These are phyloP conservation scores for Mallotus japonicus DNA, from an alignment of 441 rosid genomes.

Conservation along the genomic window DNA sequence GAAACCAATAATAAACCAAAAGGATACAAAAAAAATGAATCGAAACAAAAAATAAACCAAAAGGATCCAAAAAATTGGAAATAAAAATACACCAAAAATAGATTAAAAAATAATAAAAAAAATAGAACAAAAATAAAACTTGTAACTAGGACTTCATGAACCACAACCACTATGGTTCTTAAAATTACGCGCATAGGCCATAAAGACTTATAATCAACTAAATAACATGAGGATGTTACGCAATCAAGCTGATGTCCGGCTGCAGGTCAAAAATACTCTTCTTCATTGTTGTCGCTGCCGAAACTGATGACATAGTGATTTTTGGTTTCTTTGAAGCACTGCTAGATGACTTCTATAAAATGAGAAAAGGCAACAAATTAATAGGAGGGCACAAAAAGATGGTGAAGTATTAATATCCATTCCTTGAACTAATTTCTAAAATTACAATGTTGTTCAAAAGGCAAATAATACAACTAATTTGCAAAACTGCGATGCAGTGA, in stretches of 20 bases:
- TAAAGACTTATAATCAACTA: background rate
- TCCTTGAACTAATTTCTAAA: background rate
- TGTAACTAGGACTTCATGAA: background rate
- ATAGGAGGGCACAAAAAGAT: background rate
- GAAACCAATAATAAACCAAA: too few species aligned
- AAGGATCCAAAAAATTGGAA: too few species aligned
- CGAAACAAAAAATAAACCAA: too few species aligned
- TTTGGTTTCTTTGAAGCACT: constrained; percentile 61
- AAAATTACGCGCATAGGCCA: background rate
- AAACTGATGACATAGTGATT: constrained; percentile 56
- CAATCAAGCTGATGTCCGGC: constrained; percentile 4
- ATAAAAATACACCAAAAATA: too few species aligned
- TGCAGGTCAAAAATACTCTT: constrained; percentile 26
- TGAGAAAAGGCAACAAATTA: background rate
- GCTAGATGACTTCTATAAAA: constrained; percentile 43
- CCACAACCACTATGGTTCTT: background rate
- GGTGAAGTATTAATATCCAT: background rate
- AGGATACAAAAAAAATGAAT: too few species aligned
- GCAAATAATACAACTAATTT: background rate
- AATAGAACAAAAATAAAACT: too few species aligned
- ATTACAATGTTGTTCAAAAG: background rate
- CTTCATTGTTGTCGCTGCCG: constrained; percentile 76
- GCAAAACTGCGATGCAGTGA: too few species aligned
- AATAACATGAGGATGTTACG: constrained; percentile 4
- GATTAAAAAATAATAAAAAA: too few species aligned